These are phyloP conservation scores for Orbilia oligospora DNA, from an alignment of 2,329 filamentous ascomycete species.

Conservation along the genomic window DNA sequence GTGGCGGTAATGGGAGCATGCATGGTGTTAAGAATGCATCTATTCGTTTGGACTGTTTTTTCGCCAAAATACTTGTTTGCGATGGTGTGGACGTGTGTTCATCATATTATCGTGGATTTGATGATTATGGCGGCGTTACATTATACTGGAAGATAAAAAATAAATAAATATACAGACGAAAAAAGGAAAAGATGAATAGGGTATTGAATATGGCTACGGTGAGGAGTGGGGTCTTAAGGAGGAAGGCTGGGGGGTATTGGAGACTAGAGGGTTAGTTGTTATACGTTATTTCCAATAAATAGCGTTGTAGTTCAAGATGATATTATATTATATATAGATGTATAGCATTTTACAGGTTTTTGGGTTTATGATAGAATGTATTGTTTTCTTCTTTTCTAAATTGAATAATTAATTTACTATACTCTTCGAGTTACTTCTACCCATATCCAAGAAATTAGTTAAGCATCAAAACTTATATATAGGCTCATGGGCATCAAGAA, in stretches of 20 bases:
- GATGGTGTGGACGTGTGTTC: slow-evolving; percentile 86
- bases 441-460: no score
- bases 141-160: slow-evolving; percentile 63
- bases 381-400: no score
- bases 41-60: slow-evolving; percentile 99
- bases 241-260: background rate
- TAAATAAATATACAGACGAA: background rate
- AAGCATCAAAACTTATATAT: no score
- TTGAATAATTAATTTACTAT: no score
- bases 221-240: no score
- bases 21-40: slow-evolving; percentile 83
- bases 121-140: slow-evolving; percentile 74
- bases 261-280: no score
- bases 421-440: no score
- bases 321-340: no score
- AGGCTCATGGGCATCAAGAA: no score
- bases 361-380: slow-evolving; percentile 29
- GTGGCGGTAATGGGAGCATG: slow-evolving; percentile 89
- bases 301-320: no score
- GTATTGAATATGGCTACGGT: no score
- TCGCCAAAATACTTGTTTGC: slow-evolving; percentile 95
- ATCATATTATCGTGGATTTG: slow-evolving; percentile 83
- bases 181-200: background rate
- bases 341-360: background rate
- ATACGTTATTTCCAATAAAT: no score